A percentile compares a stretch with the other conserved stretches of the same genome.
Evolutionary conservation across 2,329 filamentous ascomycete species (phyloP).

Genomic region (Pleurostoma richardsiae): DNA sequence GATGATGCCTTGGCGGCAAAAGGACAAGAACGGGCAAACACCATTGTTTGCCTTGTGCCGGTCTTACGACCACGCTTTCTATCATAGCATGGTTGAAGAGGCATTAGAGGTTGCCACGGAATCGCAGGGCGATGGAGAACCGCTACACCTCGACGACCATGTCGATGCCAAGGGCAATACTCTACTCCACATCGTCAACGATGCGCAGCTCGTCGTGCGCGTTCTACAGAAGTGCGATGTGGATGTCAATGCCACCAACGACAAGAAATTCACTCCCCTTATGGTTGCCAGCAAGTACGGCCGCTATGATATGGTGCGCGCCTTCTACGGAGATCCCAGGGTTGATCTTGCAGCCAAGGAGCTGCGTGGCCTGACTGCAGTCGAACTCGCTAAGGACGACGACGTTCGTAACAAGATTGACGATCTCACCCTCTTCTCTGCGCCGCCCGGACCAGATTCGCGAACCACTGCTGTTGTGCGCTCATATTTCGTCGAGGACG

Average conservation of each 20-base stretch:
- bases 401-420: conserved; percentile 96
- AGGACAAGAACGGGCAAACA: conserved; percentile 96
- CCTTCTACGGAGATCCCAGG: conserved; percentile 79
- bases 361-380: conserved; percentile 81
- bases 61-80: conserved; percentile 89
- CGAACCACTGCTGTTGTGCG: conserved; percentile 89
- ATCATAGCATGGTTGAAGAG: conserved; percentile 79
- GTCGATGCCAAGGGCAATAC: conserved; percentile 92
- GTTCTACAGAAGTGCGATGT: conserved; percentile 83
- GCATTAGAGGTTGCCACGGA: conserved; percentile 70
- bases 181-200: conserved; percentile 90
- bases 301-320: conserved; percentile 85
- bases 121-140: conserved; percentile 70
- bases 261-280: conserved; percentile 88
- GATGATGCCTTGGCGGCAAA: conserved; percentile 80
- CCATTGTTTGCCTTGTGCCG: conserved; percentile 91
- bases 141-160: conserved; percentile 89
- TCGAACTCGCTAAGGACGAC: conserved; percentile 96
- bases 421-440: conserved; percentile 80
- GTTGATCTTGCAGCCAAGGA: conserved; percentile 85
- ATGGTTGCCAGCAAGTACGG: conserved; percentile 99
- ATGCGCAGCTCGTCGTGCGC: conserved; percentile 67
- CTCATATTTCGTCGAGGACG: conserved; percentile 96
- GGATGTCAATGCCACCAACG: conserved; percentile 94
- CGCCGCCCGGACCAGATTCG: conserved; percentile 65